phyloP scores from a whole-genome alignment of 257 asterid species.

The Echites panduratus region DNA sequence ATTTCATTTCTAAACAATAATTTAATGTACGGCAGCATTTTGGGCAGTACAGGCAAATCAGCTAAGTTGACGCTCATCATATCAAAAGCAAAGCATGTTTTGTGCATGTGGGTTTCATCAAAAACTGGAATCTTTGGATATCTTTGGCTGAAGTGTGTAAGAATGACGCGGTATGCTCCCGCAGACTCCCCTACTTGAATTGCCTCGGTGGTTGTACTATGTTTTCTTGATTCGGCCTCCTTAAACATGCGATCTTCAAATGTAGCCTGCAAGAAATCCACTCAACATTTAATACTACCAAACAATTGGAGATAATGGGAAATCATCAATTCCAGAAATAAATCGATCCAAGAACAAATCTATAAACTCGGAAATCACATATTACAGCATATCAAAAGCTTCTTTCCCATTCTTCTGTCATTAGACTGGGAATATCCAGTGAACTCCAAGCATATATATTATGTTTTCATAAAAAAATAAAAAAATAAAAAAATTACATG shows the following conservation, averaged over 20 bases:
- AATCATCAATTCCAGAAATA: background rate
- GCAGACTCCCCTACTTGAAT: conserved; percentile 71
- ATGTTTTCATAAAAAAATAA: too few relatives aligned
- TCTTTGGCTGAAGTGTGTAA: conserved; percentile 95
- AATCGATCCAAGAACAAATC: too few relatives aligned
- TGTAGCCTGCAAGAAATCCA: conserved; percentile 52
- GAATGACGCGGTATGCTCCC: conserved; percentile 72
- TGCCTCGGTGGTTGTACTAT: conserved; percentile 92
- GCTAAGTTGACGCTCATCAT: conserved; percentile 92
- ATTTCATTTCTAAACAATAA: conserved; percentile 70
- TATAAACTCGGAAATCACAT: too few relatives aligned
- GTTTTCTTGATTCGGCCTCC: conserved; percentile 78
- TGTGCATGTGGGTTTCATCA: conserved; percentile 66
- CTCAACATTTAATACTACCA: background rate
- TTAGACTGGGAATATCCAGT: too few relatives aligned
- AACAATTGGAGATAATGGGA: background rate
- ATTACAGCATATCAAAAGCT: too few relatives aligned
- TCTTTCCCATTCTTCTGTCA: too few relatives aligned
- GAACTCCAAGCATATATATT: too few relatives aligned
- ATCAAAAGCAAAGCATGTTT: conserved; percentile 86
- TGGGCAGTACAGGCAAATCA: conserved; percentile 74
- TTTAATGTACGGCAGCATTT: conserved; percentile 71
- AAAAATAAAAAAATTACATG: too few relatives aligned
- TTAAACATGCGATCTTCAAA: conserved; percentile 80
- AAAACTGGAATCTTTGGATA: conserved; percentile 92